phyloP scores from a whole-genome alignment of 108 stramenopile genomes.

The Cyclotella sp. region DNA sequence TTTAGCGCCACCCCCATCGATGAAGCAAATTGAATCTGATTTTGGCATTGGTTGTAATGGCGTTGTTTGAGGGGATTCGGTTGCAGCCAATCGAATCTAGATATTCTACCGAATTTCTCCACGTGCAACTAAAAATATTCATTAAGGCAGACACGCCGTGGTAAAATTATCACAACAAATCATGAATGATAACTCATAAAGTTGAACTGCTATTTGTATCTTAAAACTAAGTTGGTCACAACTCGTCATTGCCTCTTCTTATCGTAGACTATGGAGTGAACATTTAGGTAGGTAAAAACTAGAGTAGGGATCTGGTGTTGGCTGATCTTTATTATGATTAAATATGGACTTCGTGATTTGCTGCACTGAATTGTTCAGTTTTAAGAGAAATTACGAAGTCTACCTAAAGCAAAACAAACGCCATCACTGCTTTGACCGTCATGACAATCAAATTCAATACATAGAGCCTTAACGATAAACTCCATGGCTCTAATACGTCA shows the following conservation, averaged over 20 bases:
- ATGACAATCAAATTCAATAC: background rate
- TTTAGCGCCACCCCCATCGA: constrained; percentile 3
- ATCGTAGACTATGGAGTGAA: background rate
- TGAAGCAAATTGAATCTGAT: constrained; percentile 5
- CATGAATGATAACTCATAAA: too few relatives aligned
- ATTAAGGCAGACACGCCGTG: too few relatives aligned
- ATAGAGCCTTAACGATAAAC: background rate
- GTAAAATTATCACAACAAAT: too few relatives aligned
- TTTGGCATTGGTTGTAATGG: background rate
- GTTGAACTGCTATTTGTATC: too few relatives aligned
- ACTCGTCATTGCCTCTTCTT: background rate
- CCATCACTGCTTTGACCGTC: background rate
- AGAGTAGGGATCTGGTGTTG: too few relatives aligned
- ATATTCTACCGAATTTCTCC: too few relatives aligned
- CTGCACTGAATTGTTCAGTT: background rate
- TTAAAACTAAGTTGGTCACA: background rate
- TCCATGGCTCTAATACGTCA: background rate
- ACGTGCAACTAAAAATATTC: too few relatives aligned
- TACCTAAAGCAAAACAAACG: background rate
- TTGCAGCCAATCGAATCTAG: too few relatives aligned
- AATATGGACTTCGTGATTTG: too few relatives aligned
- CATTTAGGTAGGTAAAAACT: too few relatives aligned
- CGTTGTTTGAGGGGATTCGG: background rate
- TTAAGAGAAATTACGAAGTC: background rate
- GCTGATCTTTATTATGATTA: too few relatives aligned